Base-by-base conservation (phyloP, 495 filamentous ascomycete species). In the Tuber umbilicatum region DNA sequence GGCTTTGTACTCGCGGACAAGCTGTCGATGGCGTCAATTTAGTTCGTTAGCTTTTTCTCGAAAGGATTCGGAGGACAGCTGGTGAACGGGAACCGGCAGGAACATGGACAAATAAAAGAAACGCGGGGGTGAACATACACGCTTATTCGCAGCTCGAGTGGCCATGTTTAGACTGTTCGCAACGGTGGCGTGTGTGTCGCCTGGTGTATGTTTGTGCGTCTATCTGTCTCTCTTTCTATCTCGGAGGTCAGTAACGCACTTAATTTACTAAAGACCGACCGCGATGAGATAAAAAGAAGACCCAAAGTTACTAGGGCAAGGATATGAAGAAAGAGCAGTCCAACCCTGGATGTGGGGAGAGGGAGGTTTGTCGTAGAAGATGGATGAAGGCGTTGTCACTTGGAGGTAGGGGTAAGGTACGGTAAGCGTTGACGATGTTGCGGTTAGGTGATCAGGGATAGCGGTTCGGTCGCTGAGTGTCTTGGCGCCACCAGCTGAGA, bases 1-100 rank as follows among this genome's bases (percentile, higher is more conserved):
- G 81, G 89, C 87, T 86, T 94, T 91, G 85, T 97, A 99, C 86
- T 99, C 95, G 78, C 94, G 92, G 78, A 92, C 92, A 82, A 99
- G 90, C 93, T 95, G 80, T 73, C 14, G 27, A 14, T 64, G 72
- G 43, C 21, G 69, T 38, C 38, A 42, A 71, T 68, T 78, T 73
- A 76, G 77, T n/a, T n/a, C n/a, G n/a, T 67, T 71, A 68, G 40
- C 38, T 60, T 70, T 43, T 19, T 12, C n/a, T 2, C n/a, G 10
- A 16, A 31, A 27, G 4, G 37, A 12, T 31, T 68, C 35, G 72
- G 43, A 16, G 47, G 41, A 2, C 12, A 55, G 39, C 47, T 35
- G 55, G 72, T 43, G 1, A 31, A 31, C 38, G 47, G 55, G 55
- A 64, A 64, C n/a, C 27, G 27, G 55, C 55, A 64, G 31, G 47